Evolutionary conservation across 345 rosid genomes (phyloP), one percentile per base, ranked within the genome.

Genomic region (Eucalyptus tenuipes): DNA sequence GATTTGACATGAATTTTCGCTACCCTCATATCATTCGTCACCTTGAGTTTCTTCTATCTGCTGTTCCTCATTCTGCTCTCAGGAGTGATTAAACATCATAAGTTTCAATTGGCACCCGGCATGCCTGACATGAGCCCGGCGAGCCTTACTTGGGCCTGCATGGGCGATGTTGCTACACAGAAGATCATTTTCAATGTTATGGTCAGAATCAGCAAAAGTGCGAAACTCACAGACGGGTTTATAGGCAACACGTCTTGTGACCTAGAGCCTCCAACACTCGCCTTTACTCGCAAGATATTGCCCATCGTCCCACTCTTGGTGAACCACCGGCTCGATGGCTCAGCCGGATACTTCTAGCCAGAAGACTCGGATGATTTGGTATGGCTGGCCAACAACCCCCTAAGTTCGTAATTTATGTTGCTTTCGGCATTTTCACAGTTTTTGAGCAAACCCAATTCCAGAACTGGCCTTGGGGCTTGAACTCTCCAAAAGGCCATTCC

Each of bases 361-460:
- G 88, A 87, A 64, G 90, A 90, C 90, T 64, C 31, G 33, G 52
- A 52, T 52, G 86, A 88, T 61, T 37, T 89, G 13, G 57, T 31
- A 12, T 89, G 90, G 90, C 86, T 89, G 29, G 90, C 88, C 84
- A 80, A 29, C 90, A 89, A 24, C 86, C 88, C 11, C 48, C 27
- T 27, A 84, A 37, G 20, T 89, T 88, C 10, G 88, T 89, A 42
- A n/a, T 86, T 44, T 89, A 89, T 53, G 90, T 86, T 10, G 86
- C 90, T n/a, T 89, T 89, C 24, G 90, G 90, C 31, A 89, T 88
- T 37, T 86, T 71, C 90, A 53, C 90, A 22, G 88, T 89, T 53
- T 75, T 89, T 44, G 86, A 53, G 75, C 88, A 52, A n/a, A 59
- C n/a, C 50, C 90, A 86, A 59, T 86, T 80, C 79, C 14, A 86